Evolutionary conservation across 768 basidiomycete genomes (phyloP), one percentile per base, ranked within the genome.

Genomic region (Cystobasidiopsis lactophilus): DNA sequence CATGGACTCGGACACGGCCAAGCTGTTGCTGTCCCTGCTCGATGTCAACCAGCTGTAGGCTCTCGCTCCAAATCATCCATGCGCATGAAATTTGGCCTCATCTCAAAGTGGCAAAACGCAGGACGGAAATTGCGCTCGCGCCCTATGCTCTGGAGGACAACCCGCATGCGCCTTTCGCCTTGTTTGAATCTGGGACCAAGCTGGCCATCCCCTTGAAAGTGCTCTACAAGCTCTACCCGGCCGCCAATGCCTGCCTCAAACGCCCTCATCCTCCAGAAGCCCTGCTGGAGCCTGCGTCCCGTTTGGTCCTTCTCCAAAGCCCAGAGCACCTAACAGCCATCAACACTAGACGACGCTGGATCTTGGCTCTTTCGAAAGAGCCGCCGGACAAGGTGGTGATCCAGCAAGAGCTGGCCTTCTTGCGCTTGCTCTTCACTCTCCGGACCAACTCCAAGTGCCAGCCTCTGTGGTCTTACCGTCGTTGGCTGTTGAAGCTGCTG

Each of bases 181-280:
- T n/a, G n/a, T n/a, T n/a, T n/a, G n/a, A n/a, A n/a, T n/a, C n/a
- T n/a, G n/a, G n/a, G n/a, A n/a, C n/a, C 19, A 48, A 54, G 46
- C 53, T 54, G 5, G 47, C 49, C 46, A 50, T 54, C n/a, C 53
- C 48, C 3, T 45, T 49, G 47, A 54, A 54, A 35, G 46, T 45
- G 11, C 24, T 54, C 29, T 54, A 49, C 38, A 26, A 11, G 11
- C 11, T 38, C 3, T 54, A 48, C 39, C 19, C 10, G 19, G 31
- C 26, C 21, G 53, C 53, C 16, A n/a, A 51, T n/a, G 26, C n/a
- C n/a, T 26, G 13, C 40, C 9, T 35, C 19, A 14, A 39, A 35
- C 5, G 16, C 5, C 50, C 18, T 19, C 47, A 16, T 35, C 48
- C 39, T 14, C 7, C 26, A 38, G 40, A 14, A 50, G n/a, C n/a